Percentiles rank a stretch among this genome's conserved stretches.
phyloP scores from a whole-genome alignment of 73 alveolate genomes.

The Symbiodinium pilosum region DNA sequence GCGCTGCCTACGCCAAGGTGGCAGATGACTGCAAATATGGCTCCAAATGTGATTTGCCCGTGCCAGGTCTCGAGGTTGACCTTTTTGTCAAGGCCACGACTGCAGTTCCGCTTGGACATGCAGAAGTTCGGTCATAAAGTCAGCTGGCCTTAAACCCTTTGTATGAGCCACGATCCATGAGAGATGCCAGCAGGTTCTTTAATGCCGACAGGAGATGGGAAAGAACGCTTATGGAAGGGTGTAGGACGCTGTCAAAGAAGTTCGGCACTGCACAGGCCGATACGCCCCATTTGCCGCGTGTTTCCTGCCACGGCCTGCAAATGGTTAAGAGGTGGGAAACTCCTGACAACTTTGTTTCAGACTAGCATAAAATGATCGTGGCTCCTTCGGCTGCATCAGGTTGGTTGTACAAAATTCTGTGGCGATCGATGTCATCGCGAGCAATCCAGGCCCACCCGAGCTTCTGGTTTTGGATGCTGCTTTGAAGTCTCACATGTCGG shows the following conservation, averaged over 20 bases:
- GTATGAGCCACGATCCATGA: too few species aligned
- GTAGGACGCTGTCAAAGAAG: too few species aligned
- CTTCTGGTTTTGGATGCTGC: too few species aligned
- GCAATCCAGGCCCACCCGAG: neutral
- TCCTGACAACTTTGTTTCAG: too few species aligned
- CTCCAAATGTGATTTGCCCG: neutral
- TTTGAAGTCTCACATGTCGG: too few species aligned
- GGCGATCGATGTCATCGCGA: conserved; percentile 61
- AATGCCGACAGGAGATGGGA: too few species aligned
- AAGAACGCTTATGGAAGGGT: too few species aligned
- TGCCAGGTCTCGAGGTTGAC: conserved; percentile 72
- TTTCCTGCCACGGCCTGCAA: conserved; percentile 47
- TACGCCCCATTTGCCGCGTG: conserved; percentile 63
- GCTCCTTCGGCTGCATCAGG: conserved; percentile 8
- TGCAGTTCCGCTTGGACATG: too few species aligned
- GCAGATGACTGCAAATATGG: neutral
- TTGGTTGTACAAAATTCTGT: conserved; percentile 26
- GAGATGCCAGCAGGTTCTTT: too few species aligned
- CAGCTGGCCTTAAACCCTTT: too few species aligned
- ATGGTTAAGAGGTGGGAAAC: neutral
- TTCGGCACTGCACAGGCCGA: neutral
- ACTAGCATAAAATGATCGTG: too few species aligned
- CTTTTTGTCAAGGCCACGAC: conserved; percentile 43
- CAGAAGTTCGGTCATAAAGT: too few species aligned
- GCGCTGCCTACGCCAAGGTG: conserved; percentile 73